Percentiles rank a stretch among this genome's conserved stretches.
Evolutionary conservation across 2,329 filamentous ascomycete genomes (phyloP).

Genomic region (Chaetomium sp.): DNA sequence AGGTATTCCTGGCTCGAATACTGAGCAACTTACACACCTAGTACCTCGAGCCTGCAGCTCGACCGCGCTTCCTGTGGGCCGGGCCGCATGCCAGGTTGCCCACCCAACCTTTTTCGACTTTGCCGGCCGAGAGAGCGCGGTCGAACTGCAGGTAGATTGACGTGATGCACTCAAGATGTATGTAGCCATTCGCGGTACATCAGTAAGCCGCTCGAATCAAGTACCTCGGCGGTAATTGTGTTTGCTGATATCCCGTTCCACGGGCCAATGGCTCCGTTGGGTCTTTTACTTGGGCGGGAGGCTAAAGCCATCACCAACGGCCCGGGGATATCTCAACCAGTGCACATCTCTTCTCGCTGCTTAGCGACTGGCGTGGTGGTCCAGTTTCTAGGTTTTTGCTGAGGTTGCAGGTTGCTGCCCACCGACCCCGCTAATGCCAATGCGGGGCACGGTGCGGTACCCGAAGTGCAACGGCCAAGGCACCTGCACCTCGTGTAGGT

Average conservation of each 20-base stretch:
- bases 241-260: slow-evolving; percentile 9
- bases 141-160: not conserved
- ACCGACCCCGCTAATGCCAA: not conserved
- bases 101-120: not conserved
- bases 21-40: too few species aligned
- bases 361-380: not conserved
- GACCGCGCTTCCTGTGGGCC: not conserved
- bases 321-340: not conserved
- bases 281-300: not conserved
- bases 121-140: not conserved
- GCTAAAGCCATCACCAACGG: slow-evolving; percentile 9
- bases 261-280: not conserved
- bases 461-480: not conserved
- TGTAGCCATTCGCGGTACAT: not conserved
- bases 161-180: not conserved
- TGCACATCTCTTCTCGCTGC: not conserved
- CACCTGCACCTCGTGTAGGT: too few species aligned
- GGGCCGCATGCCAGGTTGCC: not conserved
- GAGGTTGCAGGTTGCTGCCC: too few species aligned
- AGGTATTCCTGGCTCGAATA: not conserved
- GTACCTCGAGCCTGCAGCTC: too few species aligned
- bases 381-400: not conserved
- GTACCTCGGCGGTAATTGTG: not conserved
- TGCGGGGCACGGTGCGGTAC: slow-evolving; percentile 1
- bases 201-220: slow-evolving; percentile 3